Base-by-base conservation (phyloP, 148 eudicot species). In the Diospyros lotus region DNA sequence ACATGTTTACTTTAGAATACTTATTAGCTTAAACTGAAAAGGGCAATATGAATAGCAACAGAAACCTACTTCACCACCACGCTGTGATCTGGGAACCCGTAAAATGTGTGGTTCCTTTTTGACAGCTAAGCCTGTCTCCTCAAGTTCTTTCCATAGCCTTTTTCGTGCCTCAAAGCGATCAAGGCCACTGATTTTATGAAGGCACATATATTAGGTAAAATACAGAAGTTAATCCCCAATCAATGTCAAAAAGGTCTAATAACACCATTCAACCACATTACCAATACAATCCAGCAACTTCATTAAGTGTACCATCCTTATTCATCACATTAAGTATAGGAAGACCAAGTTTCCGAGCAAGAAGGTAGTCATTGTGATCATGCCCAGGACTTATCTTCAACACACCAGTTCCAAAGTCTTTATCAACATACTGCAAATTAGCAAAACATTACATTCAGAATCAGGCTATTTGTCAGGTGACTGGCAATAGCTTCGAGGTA, bases 301-400 rank as follows among this genome's bases (percentile, higher is more conserved):
- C 96, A 77, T 94, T 94, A 55, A 94, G 83, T 1, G 98, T 94
- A 65, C 96, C 98, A 83, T 94, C 98, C 76, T 92, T 94, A 74
- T 94, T 94, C 97, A 94, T 94, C 43, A 90, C 91, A 84, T 87
- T 92, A 18, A 94, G 94, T 78, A 94, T 92, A 14, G 97, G 98
- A 68, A 94, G 95, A 75, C 98, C 98, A 77, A 87, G 90, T 81
- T 94, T 94, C 55, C 98, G 89, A 76, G 98, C 98, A 68, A 94
- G 93, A 70, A 89, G 86, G 80, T 94, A 94, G 82, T 94, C 98
- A 79, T 94, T 94, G 68, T 94, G 98, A 86, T 94, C 98, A 89
- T 94, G 98, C 48, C 97, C 98, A 75, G 98, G 98, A 84, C 98
- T 92, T 82, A 94, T 92, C 86, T 94, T 94, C 82, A 94, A 77